phyloP scores from a whole-genome alignment of 2,329 filamentous ascomycete species.

The Elsinoe australis region DNA sequence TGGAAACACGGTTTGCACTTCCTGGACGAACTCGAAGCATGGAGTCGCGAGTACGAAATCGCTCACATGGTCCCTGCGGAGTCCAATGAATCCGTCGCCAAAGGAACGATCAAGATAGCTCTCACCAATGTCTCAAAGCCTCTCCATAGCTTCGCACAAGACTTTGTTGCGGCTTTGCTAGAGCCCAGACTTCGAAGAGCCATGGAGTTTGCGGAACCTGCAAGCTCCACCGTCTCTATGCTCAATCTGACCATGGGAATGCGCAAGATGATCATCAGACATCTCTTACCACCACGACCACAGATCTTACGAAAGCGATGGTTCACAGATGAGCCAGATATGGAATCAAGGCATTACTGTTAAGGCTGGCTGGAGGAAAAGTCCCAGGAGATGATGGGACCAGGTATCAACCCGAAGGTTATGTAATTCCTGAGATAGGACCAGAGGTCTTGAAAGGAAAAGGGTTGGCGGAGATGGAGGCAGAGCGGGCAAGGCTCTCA shows the following conservation, averaged over 20 bases:
- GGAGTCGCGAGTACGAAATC: constrained; percentile 52
- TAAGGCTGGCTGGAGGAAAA: background rate
- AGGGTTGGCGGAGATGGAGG: background rate
- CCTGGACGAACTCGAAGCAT: constrained; percentile 45
- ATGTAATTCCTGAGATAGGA: background rate
- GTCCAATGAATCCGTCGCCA: constrained; percentile 39
- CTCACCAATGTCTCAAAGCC: constrained; percentile 47
- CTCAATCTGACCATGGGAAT: constrained; percentile 44
- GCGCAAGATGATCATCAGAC: constrained; percentile 50
- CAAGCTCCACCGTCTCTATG: constrained; percentile 29
- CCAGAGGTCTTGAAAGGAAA: background rate
- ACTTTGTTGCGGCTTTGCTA: constrained; percentile 54
- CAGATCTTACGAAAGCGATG: constrained; percentile 29
- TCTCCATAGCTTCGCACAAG: constrained; percentile 42
- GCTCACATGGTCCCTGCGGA: constrained; percentile 45
- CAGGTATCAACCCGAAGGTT: constrained; percentile 1
- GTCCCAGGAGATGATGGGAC: background rate
- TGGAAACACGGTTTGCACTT: constrained; percentile 48
- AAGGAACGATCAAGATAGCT: constrained; percentile 50
- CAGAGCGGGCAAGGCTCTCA: background rate
- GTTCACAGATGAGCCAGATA: constrained; percentile 43
- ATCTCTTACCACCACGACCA: constrained; percentile 53
- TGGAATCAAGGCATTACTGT: constrained; percentile 1
- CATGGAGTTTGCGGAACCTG: constrained; percentile 49
- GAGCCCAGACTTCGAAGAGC: constrained; percentile 56